Conservation (phyloP, 2,329 filamentous ascomycete genomes). For the Alternaria infectoria region DNA sequence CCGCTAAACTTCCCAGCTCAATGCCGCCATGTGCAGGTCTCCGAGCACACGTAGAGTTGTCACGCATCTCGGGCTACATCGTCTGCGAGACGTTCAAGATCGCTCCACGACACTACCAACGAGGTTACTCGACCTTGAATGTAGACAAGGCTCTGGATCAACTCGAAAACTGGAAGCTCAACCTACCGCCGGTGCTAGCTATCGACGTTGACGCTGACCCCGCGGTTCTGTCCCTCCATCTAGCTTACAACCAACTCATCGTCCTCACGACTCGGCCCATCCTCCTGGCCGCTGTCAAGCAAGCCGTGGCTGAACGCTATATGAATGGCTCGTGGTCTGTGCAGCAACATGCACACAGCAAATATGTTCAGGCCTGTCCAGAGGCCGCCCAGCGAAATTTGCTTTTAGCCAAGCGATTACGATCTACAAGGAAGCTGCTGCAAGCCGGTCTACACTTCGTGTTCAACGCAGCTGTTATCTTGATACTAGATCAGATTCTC, state of each 20-base stretch:
- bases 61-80: conserved; percentile 31
- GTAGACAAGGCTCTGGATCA: conserved; percentile 28
- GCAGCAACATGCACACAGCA: conserved; percentile 16
- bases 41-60: conserved; percentile 31
- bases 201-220: conserved; percentile 20
- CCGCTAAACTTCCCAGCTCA: conserved; percentile 18
- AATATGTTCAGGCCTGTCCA: conserved; percentile 20
- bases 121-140: conserved; percentile 9
- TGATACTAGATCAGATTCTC: conserved; percentile 31
- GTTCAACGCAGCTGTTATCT: conserved; percentile 35
- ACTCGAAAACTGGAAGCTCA: conserved; percentile 27
- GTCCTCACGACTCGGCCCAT: conserved; percentile 34
- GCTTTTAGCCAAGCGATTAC: conserved; percentile 19
- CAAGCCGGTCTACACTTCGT: conserved; percentile 35
- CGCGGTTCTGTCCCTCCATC: conserved; percentile 29
- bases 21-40: conserved; percentile 32
- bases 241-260: conserved; percentile 34
- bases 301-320: conserved; percentile 27
- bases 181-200: conserved; percentile 23
- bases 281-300: conserved; percentile 31
- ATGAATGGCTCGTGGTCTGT: conserved; percentile 16
- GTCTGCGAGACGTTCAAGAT: conserved; percentile 36
- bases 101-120: conserved; percentile 19
- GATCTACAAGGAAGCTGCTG: conserved; percentile 20
- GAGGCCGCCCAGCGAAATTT: conserved; percentile 31